Evolutionary conservation across 306 rosid species (phyloP).

Genomic region (Prosopis cineraria): DNA sequence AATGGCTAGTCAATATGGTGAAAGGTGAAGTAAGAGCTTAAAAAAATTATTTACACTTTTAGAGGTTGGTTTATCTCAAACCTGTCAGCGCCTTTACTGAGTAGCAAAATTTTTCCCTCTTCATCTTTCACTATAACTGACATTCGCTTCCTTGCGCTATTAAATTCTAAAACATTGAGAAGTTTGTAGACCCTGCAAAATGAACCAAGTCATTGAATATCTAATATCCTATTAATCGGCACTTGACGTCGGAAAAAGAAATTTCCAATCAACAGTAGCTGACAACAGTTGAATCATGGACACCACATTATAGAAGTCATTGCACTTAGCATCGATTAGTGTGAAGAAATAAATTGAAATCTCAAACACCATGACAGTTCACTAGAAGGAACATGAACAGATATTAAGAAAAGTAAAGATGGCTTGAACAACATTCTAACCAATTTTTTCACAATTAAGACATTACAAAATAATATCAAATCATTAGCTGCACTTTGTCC

Average conservation of each 20-base stretch:
- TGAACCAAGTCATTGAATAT: background rate
- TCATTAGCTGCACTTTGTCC: background rate
- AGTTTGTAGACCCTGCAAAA: conserved; percentile 13
- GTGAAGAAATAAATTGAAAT: background rate
- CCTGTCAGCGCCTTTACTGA: conserved; percentile 20
- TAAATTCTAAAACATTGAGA: conserved; percentile 14
- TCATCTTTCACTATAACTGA: conserved; percentile 12
- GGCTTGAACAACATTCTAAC: background rate
- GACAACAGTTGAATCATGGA: background rate
- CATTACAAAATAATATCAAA: background rate
- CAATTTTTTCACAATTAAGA: background rate
- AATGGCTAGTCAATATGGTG: background rate
- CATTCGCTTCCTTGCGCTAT: conserved; percentile 23
- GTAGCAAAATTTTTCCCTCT: conserved; percentile 10
- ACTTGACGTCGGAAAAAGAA: background rate
- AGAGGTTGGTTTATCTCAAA: background rate
- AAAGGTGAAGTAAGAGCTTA: background rate
- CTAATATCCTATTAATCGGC: background rate
- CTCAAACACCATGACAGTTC: background rate
- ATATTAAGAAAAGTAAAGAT: background rate
- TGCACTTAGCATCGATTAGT: background rate
- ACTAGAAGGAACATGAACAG: background rate
- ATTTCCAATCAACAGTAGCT: background rate
- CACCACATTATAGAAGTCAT: background rate
- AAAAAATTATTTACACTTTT: background rate